These are phyloP conservation scores for Hordeum pubiflorum DNA, from an alignment of 202 grass and related monocot species.

Conservation along the genomic window DNA sequence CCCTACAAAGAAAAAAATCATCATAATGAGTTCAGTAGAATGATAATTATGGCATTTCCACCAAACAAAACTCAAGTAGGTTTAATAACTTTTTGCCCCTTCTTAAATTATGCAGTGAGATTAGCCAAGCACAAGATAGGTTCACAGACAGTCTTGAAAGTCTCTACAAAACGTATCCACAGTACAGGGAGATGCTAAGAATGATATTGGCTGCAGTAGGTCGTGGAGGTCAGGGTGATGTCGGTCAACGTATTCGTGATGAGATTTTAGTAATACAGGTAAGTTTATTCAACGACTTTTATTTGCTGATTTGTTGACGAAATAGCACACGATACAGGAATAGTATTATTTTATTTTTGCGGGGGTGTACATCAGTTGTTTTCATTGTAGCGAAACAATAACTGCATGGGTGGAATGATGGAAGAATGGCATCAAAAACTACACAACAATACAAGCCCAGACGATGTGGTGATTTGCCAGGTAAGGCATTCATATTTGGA, in stretches of 20 bases:
- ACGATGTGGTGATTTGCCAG: conserved; percentile 97
- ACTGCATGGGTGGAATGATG: conserved; percentile 97
- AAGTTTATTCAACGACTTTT: conserved; percentile 13
- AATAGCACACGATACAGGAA: neutral
- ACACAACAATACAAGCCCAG: conserved; percentile 97
- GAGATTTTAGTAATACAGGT: conserved; percentile 99
- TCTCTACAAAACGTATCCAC: conserved; percentile 66
- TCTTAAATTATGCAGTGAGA: conserved; percentile 58
- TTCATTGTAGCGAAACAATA: conserved; percentile 77
- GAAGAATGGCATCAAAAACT: conserved; percentile 99
- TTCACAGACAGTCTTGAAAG: conserved; percentile 68
- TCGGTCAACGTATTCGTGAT: conserved; percentile 94
- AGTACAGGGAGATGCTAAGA: conserved; percentile 71
- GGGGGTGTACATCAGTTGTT: neutral
- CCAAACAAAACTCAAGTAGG: neutral
- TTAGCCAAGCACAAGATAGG: conserved; percentile 94
- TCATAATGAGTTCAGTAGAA: neutral
- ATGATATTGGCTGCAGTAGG: conserved; percentile 84
- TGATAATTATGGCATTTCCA: neutral
- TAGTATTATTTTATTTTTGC: neutral
- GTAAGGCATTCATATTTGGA: conserved; percentile 33
- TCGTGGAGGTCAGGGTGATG: conserved; percentile 94
- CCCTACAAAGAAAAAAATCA: neutral
- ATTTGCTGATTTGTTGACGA: neutral
- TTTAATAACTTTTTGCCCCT: neutral